Conservation (phyloP, 225 moss, liverwort and hornwort species). For the Pleurozium schreberi region DNA sequence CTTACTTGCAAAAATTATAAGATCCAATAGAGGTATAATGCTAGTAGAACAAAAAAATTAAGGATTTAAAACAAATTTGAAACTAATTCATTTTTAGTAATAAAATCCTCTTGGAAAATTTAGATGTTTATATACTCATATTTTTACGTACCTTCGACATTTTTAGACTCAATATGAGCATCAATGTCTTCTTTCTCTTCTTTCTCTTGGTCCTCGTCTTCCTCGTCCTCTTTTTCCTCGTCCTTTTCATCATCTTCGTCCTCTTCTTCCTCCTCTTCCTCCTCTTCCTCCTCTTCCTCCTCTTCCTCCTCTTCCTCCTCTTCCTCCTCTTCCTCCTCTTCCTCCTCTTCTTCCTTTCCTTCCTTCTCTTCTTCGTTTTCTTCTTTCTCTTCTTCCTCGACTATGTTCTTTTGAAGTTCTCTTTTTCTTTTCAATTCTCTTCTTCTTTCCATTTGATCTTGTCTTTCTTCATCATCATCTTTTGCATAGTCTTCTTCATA, state of each 20-base stretch:
- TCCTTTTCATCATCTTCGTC: background rate
- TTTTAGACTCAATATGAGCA: background rate
- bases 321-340: background rate
- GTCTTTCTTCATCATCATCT: background rate
- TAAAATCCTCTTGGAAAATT: background rate
- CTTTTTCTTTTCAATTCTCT: background rate
- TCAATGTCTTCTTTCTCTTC: background rate
- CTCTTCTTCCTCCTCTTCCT: background rate
- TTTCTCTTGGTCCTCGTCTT: background rate
- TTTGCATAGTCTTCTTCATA: background rate
- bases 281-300: rapidly evolving
- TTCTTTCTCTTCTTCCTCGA: too few species aligned
- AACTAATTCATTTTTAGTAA: background rate
- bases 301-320: background rate
- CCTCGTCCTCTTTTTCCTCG: rapidly evolving
- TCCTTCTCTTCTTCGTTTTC: background rate
- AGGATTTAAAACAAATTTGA: background rate
- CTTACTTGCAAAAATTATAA: background rate
- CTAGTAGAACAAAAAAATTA: background rate
- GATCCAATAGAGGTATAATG: background rate
- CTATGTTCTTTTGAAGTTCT: background rate
- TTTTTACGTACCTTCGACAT: background rate
- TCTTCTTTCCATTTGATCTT: background rate
- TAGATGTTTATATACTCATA: rapidly evolving
- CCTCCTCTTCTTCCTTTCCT: background rate